These are phyloP conservation scores for Flaveria ramosissima DNA, from an alignment of 129 eudicot genomes.

Conservation along the genomic window DNA sequence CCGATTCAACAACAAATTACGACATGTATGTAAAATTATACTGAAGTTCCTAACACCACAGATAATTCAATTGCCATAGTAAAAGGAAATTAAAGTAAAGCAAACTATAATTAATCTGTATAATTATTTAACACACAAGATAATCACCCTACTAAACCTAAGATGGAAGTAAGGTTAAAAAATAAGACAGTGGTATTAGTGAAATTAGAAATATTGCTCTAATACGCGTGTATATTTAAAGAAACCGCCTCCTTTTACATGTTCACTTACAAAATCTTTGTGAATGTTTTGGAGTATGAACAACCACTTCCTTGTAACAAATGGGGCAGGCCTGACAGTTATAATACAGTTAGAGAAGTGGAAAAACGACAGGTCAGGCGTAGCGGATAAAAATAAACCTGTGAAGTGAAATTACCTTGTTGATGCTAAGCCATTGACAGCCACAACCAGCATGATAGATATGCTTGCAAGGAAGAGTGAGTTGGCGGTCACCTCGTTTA, in stretches of 20 bases:
- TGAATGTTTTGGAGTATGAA: constrained; percentile 52
- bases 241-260: constrained; percentile 21
- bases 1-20: too few relatives aligned
- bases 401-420: constrained; percentile 57
- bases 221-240: not conserved
- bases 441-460: constrained; percentile 82
- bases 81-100: constrained; percentile 14
- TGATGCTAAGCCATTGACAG: constrained; percentile 86
- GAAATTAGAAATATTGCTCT: constrained; percentile 24
- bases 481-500: constrained; percentile 74
- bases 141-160: constrained; percentile 28
- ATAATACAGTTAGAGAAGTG: constrained; percentile 10
- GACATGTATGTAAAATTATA: not conserved
- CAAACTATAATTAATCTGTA: constrained; percentile 40
- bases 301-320: constrained; percentile 77
- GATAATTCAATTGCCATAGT: not conserved
- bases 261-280: constrained; percentile 32
- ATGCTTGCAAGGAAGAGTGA: constrained; percentile 92
- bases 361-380: not conserved
- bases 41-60: not conserved
- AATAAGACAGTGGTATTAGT: constrained; percentile 22
- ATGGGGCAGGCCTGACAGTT: constrained; percentile 82
- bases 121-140: constrained; percentile 42
- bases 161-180: constrained; percentile 21
- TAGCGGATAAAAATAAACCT: not conserved